A percentile compares a stretch with the other conserved stretches of the same genome.
Conservation (phyloP, 2,329 filamentous ascomycete species). For the Claviceps sp. region DNA sequence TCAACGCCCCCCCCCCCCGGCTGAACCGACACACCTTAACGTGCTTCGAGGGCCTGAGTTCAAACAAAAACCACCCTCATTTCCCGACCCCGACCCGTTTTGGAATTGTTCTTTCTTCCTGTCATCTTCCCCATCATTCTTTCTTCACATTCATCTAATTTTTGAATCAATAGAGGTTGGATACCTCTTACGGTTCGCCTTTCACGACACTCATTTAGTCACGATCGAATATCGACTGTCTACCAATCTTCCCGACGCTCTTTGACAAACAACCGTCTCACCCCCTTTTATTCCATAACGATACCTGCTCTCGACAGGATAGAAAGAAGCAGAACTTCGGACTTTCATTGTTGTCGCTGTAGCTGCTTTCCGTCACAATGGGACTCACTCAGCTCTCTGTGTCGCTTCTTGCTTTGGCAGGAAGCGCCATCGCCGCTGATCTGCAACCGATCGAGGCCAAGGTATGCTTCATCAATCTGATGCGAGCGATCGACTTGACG, state of each 20-base stretch:
- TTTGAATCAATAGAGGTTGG: constrained; percentile 4
- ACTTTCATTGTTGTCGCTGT: not conserved
- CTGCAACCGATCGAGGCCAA: constrained; percentile 55
- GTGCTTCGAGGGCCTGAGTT: not conserved
- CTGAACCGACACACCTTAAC: not conserved
- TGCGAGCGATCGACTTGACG: not conserved
- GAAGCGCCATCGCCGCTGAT: constrained; percentile 28
- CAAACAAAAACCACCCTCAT: constrained; percentile 4
- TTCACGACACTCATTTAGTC: constrained; percentile 7
- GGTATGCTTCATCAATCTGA: constrained; percentile 26
- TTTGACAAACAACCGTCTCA: not conserved
- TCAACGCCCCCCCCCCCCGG: not conserved
- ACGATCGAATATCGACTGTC: not conserved
- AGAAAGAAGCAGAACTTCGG: not conserved
- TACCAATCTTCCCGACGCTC: constrained; percentile 2
- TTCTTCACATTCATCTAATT: constrained; percentile 1
- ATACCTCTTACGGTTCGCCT: constrained; percentile 4
- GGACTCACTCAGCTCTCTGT: constrained; percentile 18
- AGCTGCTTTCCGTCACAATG: constrained; percentile 15
- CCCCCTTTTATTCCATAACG: not conserved
- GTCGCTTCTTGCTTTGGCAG: constrained; percentile 27
- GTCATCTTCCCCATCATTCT: not conserved
- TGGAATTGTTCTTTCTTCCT: not conserved
- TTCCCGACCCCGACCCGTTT: not conserved
- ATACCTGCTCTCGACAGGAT: not conserved